phyloP scores from a whole-genome alignment of 352 stramenopile species.

The Pythium folliculosum region DNA sequence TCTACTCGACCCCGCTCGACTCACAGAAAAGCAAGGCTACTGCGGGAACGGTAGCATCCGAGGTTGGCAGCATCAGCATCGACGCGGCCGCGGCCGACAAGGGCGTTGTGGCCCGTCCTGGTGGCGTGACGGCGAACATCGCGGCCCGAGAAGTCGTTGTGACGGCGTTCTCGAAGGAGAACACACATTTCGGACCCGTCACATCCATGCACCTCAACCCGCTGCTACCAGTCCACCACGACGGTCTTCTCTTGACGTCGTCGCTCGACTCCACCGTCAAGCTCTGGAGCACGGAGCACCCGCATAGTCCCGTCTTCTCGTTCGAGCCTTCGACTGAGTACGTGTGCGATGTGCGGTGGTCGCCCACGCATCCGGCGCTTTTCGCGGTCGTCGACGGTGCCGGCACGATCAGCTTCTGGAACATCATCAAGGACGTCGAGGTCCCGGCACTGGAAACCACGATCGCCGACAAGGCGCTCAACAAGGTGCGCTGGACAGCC shows the following conservation, averaged over 20 bases:
- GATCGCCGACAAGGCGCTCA: slow-evolving; percentile 72
- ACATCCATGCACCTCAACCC: slow-evolving; percentile 88
- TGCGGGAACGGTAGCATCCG: slow-evolving; percentile 7
- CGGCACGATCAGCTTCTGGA: slow-evolving; percentile 79
- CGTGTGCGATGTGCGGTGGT: slow-evolving; percentile 88
- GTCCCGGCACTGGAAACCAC: slow-evolving; percentile 66
- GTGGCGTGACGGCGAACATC: slow-evolving; percentile 14
- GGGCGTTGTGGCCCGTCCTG: slow-evolving; percentile 28
- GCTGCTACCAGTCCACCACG: slow-evolving; percentile 63
- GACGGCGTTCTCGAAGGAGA: slow-evolving; percentile 55
- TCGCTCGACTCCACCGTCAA: slow-evolving; percentile 89
- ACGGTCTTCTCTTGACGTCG: slow-evolving; percentile 78
- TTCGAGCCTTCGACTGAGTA: slow-evolving; percentile 90
- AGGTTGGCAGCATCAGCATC: slow-evolving; percentile 20
- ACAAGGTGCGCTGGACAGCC: slow-evolving; percentile 82
- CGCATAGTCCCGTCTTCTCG: slow-evolving; percentile 65
- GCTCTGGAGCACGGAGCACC: slow-evolving; percentile 83
- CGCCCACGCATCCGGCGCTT: slow-evolving; percentile 69
- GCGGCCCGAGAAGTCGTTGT: slow-evolving; percentile 70
- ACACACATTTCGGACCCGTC: slow-evolving; percentile 80
- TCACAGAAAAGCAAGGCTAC: slow-evolving; percentile 70
- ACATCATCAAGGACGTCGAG: slow-evolving; percentile 85
- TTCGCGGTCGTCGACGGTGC: slow-evolving; percentile 84
- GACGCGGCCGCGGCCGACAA: slow-evolving; percentile 35
- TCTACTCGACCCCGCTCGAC: slow-evolving; percentile 78